phyloP scores from a whole-genome alignment of 2,329 filamentous ascomycete genomes.

The Truncatella angustata region DNA sequence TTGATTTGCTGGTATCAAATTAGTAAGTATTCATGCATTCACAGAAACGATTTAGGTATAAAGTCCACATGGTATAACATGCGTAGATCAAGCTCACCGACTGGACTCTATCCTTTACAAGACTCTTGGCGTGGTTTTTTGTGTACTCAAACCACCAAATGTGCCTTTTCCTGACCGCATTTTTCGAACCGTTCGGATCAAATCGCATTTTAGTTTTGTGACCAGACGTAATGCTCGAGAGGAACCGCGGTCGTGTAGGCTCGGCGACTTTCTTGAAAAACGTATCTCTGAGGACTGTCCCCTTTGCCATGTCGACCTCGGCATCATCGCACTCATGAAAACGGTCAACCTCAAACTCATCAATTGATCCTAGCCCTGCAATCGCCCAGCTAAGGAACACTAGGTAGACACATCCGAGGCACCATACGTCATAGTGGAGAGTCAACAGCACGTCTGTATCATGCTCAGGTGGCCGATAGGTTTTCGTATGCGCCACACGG shows the following conservation, averaged over 20 bases:
- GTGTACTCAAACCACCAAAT: background rate
- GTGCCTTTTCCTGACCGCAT: background rate
- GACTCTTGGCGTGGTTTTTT: background rate
- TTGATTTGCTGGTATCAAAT: background rate
- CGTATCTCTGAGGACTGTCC: background rate
- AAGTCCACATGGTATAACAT: too few species aligned
- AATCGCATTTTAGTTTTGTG: background rate
- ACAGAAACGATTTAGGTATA: background rate
- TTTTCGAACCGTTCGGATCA: background rate
- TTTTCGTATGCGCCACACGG: constrained; percentile 11
- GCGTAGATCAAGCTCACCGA: background rate
- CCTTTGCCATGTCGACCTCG: background rate
- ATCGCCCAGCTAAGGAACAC: constrained; percentile 20
- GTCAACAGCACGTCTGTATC: background rate
- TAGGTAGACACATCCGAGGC: constrained; percentile 21
- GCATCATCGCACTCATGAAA: background rate
- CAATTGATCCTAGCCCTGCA: background rate
- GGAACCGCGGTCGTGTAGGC: background rate
- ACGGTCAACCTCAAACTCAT: background rate
- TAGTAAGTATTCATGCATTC: background rate
- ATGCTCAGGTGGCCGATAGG: constrained; percentile 15
- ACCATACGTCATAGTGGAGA: constrained; percentile 19
- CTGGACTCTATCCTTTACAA: background rate
- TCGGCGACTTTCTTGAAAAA: background rate
- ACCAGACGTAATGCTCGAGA: background rate